These are phyloP conservation scores for Coelastrella sp. DNA, from an alignment of 139 green algal species.

Conservation along the genomic window DNA sequence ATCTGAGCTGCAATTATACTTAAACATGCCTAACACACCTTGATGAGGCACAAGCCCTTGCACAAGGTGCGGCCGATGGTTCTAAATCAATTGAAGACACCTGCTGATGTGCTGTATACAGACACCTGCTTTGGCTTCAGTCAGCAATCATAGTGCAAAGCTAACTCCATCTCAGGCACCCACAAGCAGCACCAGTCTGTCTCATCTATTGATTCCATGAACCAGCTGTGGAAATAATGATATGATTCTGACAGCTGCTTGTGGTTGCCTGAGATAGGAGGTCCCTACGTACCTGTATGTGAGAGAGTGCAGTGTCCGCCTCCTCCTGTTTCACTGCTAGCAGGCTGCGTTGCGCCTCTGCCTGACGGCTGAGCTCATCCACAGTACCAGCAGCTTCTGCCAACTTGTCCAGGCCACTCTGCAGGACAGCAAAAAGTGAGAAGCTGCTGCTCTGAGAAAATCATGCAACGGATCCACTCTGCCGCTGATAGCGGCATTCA, in stretches of 20 bases:
- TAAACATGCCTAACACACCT: neutral
- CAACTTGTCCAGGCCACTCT: slow-evolving; percentile 80
- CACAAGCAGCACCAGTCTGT: slow-evolving; percentile 54
- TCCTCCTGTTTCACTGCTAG: slow-evolving; percentile 77
- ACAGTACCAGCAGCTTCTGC: slow-evolving; percentile 77
- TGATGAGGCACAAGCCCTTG: no score
- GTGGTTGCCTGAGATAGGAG: no score
- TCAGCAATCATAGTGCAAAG: neutral
- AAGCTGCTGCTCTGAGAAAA: no score
- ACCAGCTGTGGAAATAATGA: no score
- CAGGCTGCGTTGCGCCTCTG: slow-evolving; percentile 68
- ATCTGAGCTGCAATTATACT: neutral
- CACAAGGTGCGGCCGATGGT: no score
- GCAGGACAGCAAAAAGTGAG: neutral
- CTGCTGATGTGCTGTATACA: no score
- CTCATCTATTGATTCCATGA: no score
- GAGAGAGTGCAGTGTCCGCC: slow-evolving; percentile 71
- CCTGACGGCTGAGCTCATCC: slow-evolving; percentile 70
- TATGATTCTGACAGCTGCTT: no score
- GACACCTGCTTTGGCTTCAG: no score
- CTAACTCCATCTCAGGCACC: neutral
- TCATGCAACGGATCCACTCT: no score
- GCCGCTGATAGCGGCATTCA: no score
- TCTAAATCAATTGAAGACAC: no score
- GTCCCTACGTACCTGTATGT: slow-evolving; percentile 61